Percentiles rank a stretch among this genome's conserved stretches.
phyloP scores from a whole-genome alignment of 2,329 filamentous ascomycete genomes.

The Cercospora beticola region DNA sequence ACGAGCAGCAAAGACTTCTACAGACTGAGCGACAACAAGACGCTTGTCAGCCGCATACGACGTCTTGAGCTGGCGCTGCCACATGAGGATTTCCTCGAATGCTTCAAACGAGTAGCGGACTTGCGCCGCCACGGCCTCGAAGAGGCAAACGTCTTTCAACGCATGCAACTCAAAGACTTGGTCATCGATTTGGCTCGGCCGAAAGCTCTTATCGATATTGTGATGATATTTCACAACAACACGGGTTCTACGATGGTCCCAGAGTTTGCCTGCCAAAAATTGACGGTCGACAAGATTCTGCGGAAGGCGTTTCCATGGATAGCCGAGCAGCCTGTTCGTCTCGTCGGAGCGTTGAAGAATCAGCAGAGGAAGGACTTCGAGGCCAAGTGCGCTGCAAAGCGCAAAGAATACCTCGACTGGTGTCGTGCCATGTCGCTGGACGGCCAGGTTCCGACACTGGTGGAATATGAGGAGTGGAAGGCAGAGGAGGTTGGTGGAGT shows the following conservation, averaged over 20 bases:
- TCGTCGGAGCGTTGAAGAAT: constrained; percentile 31
- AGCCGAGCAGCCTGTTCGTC: constrained; percentile 26
- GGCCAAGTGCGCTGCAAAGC: constrained; percentile 11
- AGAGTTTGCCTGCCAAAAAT: constrained; percentile 27
- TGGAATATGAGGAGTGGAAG: constrained; percentile 23
- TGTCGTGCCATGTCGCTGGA: constrained; percentile 10
- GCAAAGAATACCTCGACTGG: constrained; percentile 23
- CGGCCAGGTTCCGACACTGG: constrained; percentile 1
- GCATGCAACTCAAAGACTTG: constrained; percentile 13
- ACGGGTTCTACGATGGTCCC: not conserved
- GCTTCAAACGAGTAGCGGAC: constrained; percentile 11
- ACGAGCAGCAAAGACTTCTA: constrained; percentile 16
- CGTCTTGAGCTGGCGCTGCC: constrained; percentile 27
- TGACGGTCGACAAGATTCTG: constrained; percentile 28
- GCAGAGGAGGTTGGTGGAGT: constrained; percentile 25
- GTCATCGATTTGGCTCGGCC: not conserved
- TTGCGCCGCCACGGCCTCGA: not conserved
- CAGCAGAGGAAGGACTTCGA: constrained; percentile 30
- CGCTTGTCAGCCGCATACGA: constrained; percentile 19
- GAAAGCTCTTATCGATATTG: not conserved
- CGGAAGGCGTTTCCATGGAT: constrained; percentile 27
- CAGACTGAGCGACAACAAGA: constrained; percentile 18
- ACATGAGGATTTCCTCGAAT: constrained; percentile 25
- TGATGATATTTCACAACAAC: not conserved
- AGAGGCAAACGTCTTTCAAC: constrained; percentile 4